Evolutionary conservation across 345 rosid species (phyloP), one percentile per base, ranked within the genome.

Genomic region (Melaleuca quinquenervia): DNA sequence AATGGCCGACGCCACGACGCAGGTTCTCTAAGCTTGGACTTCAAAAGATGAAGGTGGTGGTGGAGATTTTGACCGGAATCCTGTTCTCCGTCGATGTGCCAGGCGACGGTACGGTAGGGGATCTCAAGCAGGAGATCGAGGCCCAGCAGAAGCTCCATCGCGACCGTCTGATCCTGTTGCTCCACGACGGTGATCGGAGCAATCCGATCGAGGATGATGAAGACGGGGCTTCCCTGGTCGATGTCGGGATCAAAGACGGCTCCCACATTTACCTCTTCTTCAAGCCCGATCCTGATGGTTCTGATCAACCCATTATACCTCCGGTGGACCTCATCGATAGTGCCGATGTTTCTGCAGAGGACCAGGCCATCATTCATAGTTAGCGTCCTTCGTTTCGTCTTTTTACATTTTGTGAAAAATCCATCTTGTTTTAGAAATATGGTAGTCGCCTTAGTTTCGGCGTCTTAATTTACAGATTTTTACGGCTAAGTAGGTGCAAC

Each of bases 41-140:
- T 27, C 13, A 26, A 32, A 51, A 32, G 75, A 96, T 96, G 99
- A 95, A 82, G 87, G 83, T 96, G 87, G 93, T 44, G 74, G 94
- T 95, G 88, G 96, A 95, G 92, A 93, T 94, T 75, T 82, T 95
- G 83, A 96, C 97, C 22, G 99, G 97, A 21, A 85, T 58, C 50
- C 89, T 92, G 26, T 92, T 94, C 90, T 88, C 86, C 74, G 51
- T 92, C 51, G 83, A 95, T 54, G 90, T 96, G 56, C 90, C 29
- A 10, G 87, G 90, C 22, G 89, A 91, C 75, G 93, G 95, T 11
- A 95, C 91, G 3, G 89, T 95, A 16, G 90, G 55, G 20, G 95
- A 94, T 51, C 89, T 95, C 4, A 95, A 94, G 83, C 89, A 87
- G 87, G 93, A 90, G 90, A 92, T 96, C 11, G 92, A 82, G 52